Base-by-base conservation (phyloP, 2,329 filamentous ascomycete species). In the Alternaria ventricosa region DNA sequence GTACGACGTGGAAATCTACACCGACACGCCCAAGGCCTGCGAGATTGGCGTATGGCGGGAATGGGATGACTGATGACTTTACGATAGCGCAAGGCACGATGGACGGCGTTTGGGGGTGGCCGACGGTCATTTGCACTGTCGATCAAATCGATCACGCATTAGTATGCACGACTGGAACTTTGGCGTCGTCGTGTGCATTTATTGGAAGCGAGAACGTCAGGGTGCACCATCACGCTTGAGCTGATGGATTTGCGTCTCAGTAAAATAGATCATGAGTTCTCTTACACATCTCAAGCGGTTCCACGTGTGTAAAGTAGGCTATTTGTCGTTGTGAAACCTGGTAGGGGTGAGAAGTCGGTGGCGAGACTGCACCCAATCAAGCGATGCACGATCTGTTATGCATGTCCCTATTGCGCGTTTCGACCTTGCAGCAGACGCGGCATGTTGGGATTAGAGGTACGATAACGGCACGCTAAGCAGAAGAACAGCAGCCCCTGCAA, bases 1-100 rank as follows among this genome's bases (percentile, higher is more conserved):
- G 60, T 86, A 92, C 59, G 75, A 80, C 8, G 78, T 86, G 6
- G 83, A 85, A 68, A 70, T 85, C 20, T 82, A 81, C 46, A 80
- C 79, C 15, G 84, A 86, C 65, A 78, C 80, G 59, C 78, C 79
- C 8, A 76, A 84, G 49, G 81, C 78, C 15, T 78, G 84, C 30
- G 75, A 79, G 3, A 74, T 81, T 51, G 84, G 84, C 13, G 80
- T 78, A 22, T 84, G 83, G 83, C 81, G 81, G 56, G 73, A 75
- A 33, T 82, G 81, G 80, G 77, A 83, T 65, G 78, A 81, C 54
- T 78, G 69, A 65, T 18, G 61, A 44, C 20, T 43, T 43, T 18
- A 6, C 6, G 44, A 20, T 11, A 49, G 13, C 13, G 45, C 25
- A 15, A 41, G 25, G 47, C 30, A 36, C 22, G 41, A 18, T 57